phyloP scores from a whole-genome alignment of 1,139 yeast genomes.

The Zygotorulaspora mrakii region DNA sequence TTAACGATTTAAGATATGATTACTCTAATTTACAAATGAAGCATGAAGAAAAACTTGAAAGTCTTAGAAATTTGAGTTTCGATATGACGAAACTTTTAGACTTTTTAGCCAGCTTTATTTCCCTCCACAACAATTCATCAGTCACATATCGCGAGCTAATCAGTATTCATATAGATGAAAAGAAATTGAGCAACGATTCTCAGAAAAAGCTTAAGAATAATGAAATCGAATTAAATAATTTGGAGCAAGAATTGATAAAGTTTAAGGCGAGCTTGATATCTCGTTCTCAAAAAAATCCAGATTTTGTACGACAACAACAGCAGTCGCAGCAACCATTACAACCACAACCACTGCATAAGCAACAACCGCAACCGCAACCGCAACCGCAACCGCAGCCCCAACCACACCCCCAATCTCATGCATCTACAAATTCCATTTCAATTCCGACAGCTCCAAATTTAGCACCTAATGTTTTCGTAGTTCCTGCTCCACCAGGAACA shows the following conservation, averaged over 20 bases:
- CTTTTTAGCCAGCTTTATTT: conserved; percentile 40
- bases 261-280: conserved; percentile 13
- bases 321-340: conserved; percentile 8
- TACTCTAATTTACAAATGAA: conserved; percentile 41
- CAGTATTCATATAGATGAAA: background rate
- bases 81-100: conserved; percentile 52
- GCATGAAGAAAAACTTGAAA: conserved; percentile 47
- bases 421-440: too few species aligned
- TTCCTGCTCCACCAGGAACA: conserved; percentile 13
- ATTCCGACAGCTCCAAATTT: conserved; percentile 16
- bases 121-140: conserved; percentile 8
- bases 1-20: conserved; percentile 41
- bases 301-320: conserved; percentile 17
- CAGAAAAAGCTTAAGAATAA: conserved; percentile 7
- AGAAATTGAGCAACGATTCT: background rate
- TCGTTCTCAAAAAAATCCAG: conserved; percentile 17
- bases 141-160: conserved; percentile 6
- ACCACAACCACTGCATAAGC: conserved; percentile 15
- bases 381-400: conserved; percentile 11
- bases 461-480: conserved; percentile 12
- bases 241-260: conserved; percentile 17
- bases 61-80: conserved; percentile 45
- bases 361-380: conserved; percentile 5
- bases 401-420: background rate
- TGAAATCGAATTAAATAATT: conserved; percentile 8